Conservation (phyloP, 2,329 filamentous ascomycete species). For the Clarireedia hainanense region DNA sequence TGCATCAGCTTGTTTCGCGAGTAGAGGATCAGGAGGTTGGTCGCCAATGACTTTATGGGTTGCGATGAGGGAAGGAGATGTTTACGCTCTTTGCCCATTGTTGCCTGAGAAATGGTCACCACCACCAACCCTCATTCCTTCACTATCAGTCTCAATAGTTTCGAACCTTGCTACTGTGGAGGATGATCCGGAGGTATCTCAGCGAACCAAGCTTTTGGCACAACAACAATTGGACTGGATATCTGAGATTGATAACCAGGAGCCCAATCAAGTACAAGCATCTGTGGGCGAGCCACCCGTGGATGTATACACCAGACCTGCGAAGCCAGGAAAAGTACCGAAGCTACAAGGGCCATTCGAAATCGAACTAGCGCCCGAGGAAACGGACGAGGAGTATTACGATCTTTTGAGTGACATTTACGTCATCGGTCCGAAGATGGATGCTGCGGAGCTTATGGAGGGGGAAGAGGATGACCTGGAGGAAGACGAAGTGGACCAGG, state of each 20-base stretch:
- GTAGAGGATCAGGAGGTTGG: slow-evolving; percentile 69
- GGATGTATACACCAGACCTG: slow-evolving; percentile 50
- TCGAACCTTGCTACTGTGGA: slow-evolving; percentile 59
- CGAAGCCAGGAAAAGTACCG: slow-evolving; percentile 49
- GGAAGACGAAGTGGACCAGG: slow-evolving; percentile 46
- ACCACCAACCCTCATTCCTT: slow-evolving; percentile 68
- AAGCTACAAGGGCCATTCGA: slow-evolving; percentile 56
- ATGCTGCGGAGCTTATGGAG: slow-evolving; percentile 51
- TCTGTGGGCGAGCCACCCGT: slow-evolving; percentile 40
- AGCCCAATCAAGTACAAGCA: slow-evolving; percentile 47
- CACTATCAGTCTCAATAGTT: slow-evolving; percentile 74
- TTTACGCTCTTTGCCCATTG: slow-evolving; percentile 88
- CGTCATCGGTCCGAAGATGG: slow-evolving; percentile 54
- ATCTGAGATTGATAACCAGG: slow-evolving; percentile 56
- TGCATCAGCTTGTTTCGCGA: slow-evolving; percentile 74
- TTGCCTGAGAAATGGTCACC: slow-evolving; percentile 81
- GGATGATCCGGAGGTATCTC: slow-evolving; percentile 47
- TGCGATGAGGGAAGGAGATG: slow-evolving; percentile 87
- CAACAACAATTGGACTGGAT: slow-evolving; percentile 63
- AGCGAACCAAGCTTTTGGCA: slow-evolving; percentile 46
- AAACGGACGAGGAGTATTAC: slow-evolving; percentile 46
- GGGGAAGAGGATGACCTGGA: slow-evolving; percentile 58
- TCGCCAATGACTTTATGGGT: slow-evolving; percentile 94
- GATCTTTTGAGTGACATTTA: slow-evolving; percentile 52
- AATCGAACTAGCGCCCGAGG: slow-evolving; percentile 41